These are phyloP conservation scores for Phalaenopsis hybrid DNA, from an alignment of 116 monocot species.

Conservation along the genomic window DNA sequence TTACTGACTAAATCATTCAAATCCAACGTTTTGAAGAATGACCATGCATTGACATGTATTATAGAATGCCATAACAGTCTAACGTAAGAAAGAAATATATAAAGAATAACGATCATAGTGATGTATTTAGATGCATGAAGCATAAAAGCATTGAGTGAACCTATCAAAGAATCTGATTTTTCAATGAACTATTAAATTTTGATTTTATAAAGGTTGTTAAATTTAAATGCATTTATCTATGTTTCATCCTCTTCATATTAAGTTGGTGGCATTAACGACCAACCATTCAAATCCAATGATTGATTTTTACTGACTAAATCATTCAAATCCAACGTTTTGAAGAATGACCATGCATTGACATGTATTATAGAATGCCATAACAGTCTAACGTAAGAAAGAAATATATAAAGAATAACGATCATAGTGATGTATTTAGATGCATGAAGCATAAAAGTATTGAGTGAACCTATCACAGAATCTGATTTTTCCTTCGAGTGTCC, in stretches of 20 bases:
- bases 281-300: too few species aligned
- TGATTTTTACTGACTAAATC: too few species aligned
- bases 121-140: background rate
- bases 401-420: background rate
- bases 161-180: slow-evolving; percentile 50
- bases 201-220: too few species aligned
- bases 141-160: slow-evolving; percentile 15
- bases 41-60: background rate
- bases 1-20: too few species aligned
- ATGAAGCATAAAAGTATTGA: background rate
- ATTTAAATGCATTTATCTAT: too few species aligned
- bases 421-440: background rate
- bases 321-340: background rate
- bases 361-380: background rate
- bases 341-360: background rate
- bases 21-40: background rate
- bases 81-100: background rate
- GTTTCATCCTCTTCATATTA: too few species aligned
- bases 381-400: background rate
- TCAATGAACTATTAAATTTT: background rate
- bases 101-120: background rate
- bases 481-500: slow-evolving; percentile 52
- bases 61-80: background rate
- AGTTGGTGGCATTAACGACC: too few species aligned
- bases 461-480: slow-evolving; percentile 56